Evolutionary conservation across 768 basidiomycete species (phyloP).

Genomic region (Podaxis sp.): DNA sequence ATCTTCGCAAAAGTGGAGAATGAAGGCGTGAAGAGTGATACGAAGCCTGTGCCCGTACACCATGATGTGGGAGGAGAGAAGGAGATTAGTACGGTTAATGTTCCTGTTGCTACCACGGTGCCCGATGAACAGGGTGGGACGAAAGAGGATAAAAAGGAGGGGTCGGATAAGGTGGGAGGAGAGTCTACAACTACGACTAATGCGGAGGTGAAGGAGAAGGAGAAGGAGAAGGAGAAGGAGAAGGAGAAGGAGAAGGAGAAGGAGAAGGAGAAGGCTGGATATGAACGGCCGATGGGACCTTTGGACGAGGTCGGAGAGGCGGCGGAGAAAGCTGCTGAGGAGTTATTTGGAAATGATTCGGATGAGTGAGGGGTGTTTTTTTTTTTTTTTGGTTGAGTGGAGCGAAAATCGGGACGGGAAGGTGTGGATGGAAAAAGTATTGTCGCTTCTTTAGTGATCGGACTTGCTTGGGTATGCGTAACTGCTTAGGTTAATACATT

Average conservation of each 20-base stretch:
- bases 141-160: constrained; percentile 16
- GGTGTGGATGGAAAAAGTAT: neutral
- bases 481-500: neutral
- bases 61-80: constrained; percentile 29
- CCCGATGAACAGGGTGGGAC: constrained; percentile 9
- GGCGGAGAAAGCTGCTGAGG: constrained; percentile 48
- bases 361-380: constrained; percentile 3
- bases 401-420: no score
- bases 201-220: constrained; percentile 13
- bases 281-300: constrained; percentile 32
- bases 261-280: constrained; percentile 9
- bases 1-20: constrained; percentile 42
- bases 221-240: constrained; percentile 16
- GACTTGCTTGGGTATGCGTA: neutral
- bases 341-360: constrained; percentile 7
- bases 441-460: neutral
- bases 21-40: constrained; percentile 47
- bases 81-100: constrained; percentile 34
- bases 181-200: constrained; percentile 16
- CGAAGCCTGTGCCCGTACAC: constrained; percentile 11
- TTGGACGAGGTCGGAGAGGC: constrained; percentile 48
- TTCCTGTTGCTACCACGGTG: constrained; percentile 15
- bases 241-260: no score
- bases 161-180: constrained; percentile 17
- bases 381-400: neutral